Conservation (phyloP, 106 monocot genomes). For the Vanilla planifolia region DNA sequence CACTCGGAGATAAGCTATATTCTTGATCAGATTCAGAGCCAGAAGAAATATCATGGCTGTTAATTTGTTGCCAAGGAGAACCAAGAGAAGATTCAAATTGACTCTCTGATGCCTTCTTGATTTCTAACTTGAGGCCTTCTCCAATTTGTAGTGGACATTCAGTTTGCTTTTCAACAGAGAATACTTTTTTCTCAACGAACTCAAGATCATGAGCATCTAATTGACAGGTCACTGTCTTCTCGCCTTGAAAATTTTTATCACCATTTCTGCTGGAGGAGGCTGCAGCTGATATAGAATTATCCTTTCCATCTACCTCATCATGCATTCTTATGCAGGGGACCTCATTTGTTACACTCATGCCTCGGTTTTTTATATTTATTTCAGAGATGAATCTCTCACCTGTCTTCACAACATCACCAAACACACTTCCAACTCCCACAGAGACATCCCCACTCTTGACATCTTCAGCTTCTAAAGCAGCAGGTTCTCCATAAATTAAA, state of each 20-base stretch:
- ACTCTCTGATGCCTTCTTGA: not conserved
- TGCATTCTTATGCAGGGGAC: not conserved
- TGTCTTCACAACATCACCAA: not conserved
- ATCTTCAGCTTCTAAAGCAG: constrained; percentile 35
- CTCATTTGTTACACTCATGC: not conserved
- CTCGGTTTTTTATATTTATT: not conserved
- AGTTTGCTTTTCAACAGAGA: constrained; percentile 3
- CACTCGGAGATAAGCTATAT: constrained; percentile 57
- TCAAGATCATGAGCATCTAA: not conserved
- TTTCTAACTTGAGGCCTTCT: constrained; percentile 13
- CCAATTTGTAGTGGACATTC: constrained; percentile 4
- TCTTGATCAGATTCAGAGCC: constrained; percentile 48
- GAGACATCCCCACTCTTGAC: constrained; percentile 10
- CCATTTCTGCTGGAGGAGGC: not conserved
- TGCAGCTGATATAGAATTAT: not conserved
- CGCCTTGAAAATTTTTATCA: not conserved
- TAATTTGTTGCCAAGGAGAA: constrained; percentile 18
- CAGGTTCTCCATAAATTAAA: constrained; percentile 54
- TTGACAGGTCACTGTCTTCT: not conserved
- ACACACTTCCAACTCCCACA: not conserved
- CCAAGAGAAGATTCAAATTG: constrained; percentile 22
- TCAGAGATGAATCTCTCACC: constrained; percentile 2
- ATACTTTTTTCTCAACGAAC: constrained; percentile 6
- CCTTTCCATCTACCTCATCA: constrained; percentile 12
- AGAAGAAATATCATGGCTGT: constrained; percentile 23